These are phyloP conservation scores for Boechera stricta DNA, from an alignment of 345 rosid species.

Conservation along the genomic window DNA sequence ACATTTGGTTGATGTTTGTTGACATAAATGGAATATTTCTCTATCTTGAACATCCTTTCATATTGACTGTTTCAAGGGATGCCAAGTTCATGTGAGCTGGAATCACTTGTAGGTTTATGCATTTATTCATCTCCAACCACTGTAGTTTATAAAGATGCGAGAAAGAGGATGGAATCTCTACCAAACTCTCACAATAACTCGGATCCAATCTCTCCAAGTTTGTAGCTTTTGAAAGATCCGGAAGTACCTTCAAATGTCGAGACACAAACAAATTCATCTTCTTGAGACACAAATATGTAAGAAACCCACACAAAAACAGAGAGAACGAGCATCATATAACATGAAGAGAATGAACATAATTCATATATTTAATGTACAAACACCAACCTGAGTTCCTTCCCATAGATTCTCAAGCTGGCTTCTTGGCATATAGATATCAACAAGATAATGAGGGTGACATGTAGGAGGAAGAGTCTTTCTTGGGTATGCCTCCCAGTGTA, in stretches of 20 bases:
- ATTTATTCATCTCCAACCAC: neutral
- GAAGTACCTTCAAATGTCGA: neutral
- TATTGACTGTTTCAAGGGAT: neutral
- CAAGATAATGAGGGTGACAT: conserved; percentile 6
- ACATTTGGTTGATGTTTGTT: neutral
- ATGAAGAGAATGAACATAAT: neutral
- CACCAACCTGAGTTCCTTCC: conserved; percentile 35
- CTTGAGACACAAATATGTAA: conserved; percentile 20
- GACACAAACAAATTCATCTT: neutral
- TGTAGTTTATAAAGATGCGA: conserved; percentile 29
- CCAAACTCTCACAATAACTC: conserved; percentile 22
- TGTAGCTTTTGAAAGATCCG: conserved; percentile 35
- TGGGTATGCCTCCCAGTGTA: conserved; percentile 41
- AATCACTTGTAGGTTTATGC: conserved; percentile 23
- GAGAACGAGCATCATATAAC: neutral
- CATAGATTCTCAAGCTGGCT: conserved; percentile 39
- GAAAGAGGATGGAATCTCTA: neutral
- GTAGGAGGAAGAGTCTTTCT: conserved; percentile 23
- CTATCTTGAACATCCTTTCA: conserved; percentile 26
- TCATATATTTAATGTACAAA: neutral
- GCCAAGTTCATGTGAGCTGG: conserved; percentile 19
- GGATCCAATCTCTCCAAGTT: conserved; percentile 10
- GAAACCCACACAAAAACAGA: neutral
- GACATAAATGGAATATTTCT: conserved; percentile 35
- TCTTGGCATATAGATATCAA: conserved; percentile 20